Base-by-base conservation (phyloP, 2,329 filamentous ascomycete genomes). In the Monilinia fructigena region DNA sequence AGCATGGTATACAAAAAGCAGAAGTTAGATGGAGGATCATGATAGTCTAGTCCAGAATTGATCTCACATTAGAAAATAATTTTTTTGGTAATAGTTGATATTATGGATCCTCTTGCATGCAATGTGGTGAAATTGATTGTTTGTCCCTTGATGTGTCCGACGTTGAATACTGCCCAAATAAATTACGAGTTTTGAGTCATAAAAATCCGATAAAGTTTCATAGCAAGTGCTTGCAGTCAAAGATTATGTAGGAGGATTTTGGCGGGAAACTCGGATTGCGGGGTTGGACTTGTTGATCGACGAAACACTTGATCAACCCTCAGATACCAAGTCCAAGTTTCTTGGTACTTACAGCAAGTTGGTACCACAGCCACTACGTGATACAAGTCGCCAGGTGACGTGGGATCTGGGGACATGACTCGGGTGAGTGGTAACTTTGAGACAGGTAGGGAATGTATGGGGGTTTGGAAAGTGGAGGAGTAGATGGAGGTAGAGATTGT, bases 21-120 rank as follows among this genome's bases (percentile, higher is more conserved):
- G 72, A 69, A 71, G 70, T 70, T 75, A 75, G 74, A 75, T 74
- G 74, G 70, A 75, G 71, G 73, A 72, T 75, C 67, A 74, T 71
- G 74, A 72, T 76, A 77, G 75, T 74, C 71, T 76, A 75, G 74
- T 73, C 74, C 67, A 69, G 71, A 76, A 76, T 76, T 71, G 73
- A 76, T 75, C 74, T 75, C 72, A 74, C 73, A 73, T 75, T 76
- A 75, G 72, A 74, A 75, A 74, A 73, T 66, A 50, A 62, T 66
- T 52, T 63, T 60, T 60, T 65, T 59, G 63, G 40, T 65, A 56
- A 64, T 58, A 64, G 45, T 35, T 64, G 40, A 47, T 48, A 26
- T 48, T 63, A 42, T 48, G 50, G 16, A 31, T 12, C 31, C n/a
- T 31, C 31, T 38, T 61, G 47, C 28, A 59, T 23, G 38, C 5